Conservation (phyloP, 176 grass and related monocot species). For the Panicum miliaceum region DNA sequence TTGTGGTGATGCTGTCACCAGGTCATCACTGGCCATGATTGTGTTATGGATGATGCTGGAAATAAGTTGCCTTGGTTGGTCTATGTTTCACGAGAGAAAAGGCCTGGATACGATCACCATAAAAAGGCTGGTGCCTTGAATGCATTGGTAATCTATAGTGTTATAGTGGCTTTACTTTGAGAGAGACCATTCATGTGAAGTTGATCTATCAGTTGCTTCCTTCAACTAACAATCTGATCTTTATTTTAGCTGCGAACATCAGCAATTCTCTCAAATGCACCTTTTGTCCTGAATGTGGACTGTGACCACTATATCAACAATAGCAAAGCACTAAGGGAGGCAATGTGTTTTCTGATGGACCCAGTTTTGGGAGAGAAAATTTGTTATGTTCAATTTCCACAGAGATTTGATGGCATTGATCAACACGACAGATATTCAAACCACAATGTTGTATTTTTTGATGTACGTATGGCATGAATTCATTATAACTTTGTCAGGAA, state of each 20-base stretch:
- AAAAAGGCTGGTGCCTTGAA: slow-evolving; percentile 40
- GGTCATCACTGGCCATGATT: slow-evolving; percentile 40
- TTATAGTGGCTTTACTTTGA: background rate
- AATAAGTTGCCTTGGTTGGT: slow-evolving; percentile 43
- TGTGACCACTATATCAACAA: slow-evolving; percentile 45
- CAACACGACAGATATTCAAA: slow-evolving; percentile 41
- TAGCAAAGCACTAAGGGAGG: slow-evolving; percentile 42
- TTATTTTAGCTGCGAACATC: slow-evolving; percentile 26
- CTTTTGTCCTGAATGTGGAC: slow-evolving; percentile 43
- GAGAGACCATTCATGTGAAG: background rate
- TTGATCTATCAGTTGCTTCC: background rate
- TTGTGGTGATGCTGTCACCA: slow-evolving; percentile 18
- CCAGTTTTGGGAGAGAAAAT: slow-evolving; percentile 36
- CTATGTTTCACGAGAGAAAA: slow-evolving; percentile 46
- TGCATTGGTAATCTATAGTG: slow-evolving; percentile 29
- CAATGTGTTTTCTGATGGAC: slow-evolving; percentile 45
- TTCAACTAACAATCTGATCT: slow-evolving; percentile 18
- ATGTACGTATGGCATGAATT: slow-evolving; percentile 32
- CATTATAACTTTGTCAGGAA: slow-evolving; percentile 19
- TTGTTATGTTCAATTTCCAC: slow-evolving; percentile 42
- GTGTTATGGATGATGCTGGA: slow-evolving; percentile 41
- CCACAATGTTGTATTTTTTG: slow-evolving; percentile 39
- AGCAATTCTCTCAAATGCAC: slow-evolving; percentile 41
- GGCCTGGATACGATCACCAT: slow-evolving; percentile 37
- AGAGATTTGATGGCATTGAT: slow-evolving; percentile 49